Evolutionary conservation across 1,284 basidiomycete genomes (phyloP).

Genomic region (Melampsora americana): DNA sequence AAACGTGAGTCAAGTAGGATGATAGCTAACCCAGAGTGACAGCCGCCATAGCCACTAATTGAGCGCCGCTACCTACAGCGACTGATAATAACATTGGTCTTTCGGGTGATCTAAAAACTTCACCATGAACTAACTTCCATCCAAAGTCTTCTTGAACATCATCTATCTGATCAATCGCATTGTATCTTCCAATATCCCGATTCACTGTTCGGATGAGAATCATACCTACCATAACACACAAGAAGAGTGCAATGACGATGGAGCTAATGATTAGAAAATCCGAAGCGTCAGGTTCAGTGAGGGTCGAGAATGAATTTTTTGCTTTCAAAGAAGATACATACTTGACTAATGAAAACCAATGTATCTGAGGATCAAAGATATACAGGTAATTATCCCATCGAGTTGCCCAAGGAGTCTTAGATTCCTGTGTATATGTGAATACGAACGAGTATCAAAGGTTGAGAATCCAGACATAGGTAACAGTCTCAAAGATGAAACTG

Average conservation of each 20-base stretch:
- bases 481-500: conserved; percentile 50
- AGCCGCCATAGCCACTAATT: conserved; percentile 79
- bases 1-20: neutral
- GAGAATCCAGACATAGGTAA: neutral
- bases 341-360: conserved; percentile 88
- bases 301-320: neutral
- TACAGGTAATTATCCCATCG: conserved; percentile 94
- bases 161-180: conserved; percentile 86
- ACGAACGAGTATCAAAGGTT: conserved; percentile 2
- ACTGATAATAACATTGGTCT: conserved; percentile 77
- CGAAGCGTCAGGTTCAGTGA: neutral
- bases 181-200: conserved; percentile 92
- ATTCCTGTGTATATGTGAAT: conserved; percentile 61
- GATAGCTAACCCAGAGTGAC: conserved; percentile 65
- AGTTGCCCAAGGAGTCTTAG: conserved; percentile 70
- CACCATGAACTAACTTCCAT: conserved; percentile 94
- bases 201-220: conserved; percentile 80
- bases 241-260: conserved; percentile 80
- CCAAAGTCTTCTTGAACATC: conserved; percentile 98
- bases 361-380: conserved; percentile 69
- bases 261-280: conserved; percentile 57
- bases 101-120: conserved; percentile 83
- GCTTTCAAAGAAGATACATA: neutral
- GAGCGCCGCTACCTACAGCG: conserved; percentile 83
- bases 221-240: conserved; percentile 76